phyloP scores from a whole-genome alignment of 768 basidiomycete genomes.

The Calocybe gangraenosa region DNA sequence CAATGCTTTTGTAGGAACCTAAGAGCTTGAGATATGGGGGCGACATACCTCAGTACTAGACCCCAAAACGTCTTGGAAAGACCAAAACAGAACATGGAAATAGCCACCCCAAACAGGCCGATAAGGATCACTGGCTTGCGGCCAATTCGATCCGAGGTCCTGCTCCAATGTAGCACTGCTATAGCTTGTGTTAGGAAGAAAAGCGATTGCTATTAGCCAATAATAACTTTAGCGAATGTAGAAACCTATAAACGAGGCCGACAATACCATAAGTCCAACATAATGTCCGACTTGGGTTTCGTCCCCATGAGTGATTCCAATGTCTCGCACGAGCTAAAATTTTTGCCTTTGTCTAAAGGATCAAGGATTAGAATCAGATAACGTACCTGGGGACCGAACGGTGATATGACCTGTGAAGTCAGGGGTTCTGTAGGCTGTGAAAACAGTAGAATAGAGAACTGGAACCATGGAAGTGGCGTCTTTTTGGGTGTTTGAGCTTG shows the following conservation, averaged over 20 bases:
- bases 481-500: conserved; percentile 32
- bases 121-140: conserved; percentile 69
- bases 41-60: conserved; percentile 43
- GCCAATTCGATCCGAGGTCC: conserved; percentile 66
- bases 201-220: conserved; percentile 67
- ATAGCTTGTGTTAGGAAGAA: conserved; percentile 72
- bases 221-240: conserved; percentile 2
- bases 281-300: conserved; percentile 78
- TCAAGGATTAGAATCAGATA: background rate
- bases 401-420: conserved; percentile 71
- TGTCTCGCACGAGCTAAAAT: conserved; percentile 56
- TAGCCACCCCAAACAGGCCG: conserved; percentile 57
- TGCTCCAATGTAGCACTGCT: conserved; percentile 72
- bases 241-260: background rate
- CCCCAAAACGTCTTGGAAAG: conserved; percentile 67
- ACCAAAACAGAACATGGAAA: conserved; percentile 73
- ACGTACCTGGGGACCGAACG: conserved; percentile 66
- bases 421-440: conserved; percentile 77
- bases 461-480: conserved; percentile 63
- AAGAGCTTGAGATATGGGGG: too few species aligned
- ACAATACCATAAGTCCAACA: conserved; percentile 66
- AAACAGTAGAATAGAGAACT: conserved; percentile 65
- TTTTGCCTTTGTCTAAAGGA: conserved; percentile 25
- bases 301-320: conserved; percentile 69
- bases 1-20: background rate